Base-by-base conservation (phyloP, 108 stramenopile species). In the Cylindrotheca fusiformis region DNA sequence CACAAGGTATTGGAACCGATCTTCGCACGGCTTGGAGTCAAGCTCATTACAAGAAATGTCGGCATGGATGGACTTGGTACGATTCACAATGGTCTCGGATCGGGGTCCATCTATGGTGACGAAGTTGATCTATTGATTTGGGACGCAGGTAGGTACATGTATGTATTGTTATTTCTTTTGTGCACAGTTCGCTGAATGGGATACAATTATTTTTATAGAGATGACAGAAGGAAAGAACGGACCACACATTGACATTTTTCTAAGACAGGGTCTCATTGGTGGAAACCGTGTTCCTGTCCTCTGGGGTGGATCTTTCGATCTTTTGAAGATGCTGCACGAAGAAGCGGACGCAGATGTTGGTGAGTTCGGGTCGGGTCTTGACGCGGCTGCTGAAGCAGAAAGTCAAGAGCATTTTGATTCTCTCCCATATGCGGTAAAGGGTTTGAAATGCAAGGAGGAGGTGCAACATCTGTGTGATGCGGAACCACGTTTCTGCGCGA, bases 71-170 rank as follows among this genome's bases (percentile, higher is more conserved):
- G 85, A 27, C 46, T 93, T 41, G 84, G 84, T 5, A 85, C 80
- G 23, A 24, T 81, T 12, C 83, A 72, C 18, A 68, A 73, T 51
- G 51, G 72, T 17, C 44, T 92, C 55, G 91, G 81, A 24, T 73
- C 80, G 48, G 71, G 60, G 1, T 75, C 74, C 4, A 85, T 92
- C 36, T 88, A 85, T 65, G 91, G 91, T 23, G 68, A 75, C 17
- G 85, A 87, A 51, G 72, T 84, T 28, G 91, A 89, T 49, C 53
- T 89, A 65, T 67, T 93, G 30, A 44, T 89, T 46, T 93, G 88
- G 88, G 88, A 93, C 64, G 76, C 81, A 53, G 76, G 81, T 54
- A 61, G 62, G 63, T 61, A 14, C 22, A 1, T 41, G 36, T 41
- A 41, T 41, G 36, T 41, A 41, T 10, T 41, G 6, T 41, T 41